phyloP scores from a whole-genome alignment of 257 asterid species.

The Solanum stenotomum region DNA sequence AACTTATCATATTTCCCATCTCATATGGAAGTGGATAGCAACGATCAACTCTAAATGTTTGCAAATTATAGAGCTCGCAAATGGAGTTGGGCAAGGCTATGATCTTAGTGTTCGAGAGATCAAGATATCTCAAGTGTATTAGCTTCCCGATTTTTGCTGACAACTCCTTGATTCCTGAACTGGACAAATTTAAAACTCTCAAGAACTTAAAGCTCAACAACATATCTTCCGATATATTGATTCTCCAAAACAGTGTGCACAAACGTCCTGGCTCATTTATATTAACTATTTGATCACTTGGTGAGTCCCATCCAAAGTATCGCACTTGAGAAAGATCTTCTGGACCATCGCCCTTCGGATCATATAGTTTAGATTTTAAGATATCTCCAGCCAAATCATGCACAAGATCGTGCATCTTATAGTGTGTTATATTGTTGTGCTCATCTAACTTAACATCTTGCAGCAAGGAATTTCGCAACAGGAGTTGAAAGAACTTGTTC shows the following conservation, averaged over 20 bases:
- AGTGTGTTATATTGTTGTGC: not conserved
- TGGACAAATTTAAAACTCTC: not conserved
- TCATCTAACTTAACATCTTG: not conserved
- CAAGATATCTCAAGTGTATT: constrained; percentile 13
- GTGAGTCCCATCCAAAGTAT: not conserved
- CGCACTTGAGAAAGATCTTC: not conserved
- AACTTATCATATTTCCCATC: constrained; percentile 5
- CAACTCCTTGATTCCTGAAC: not conserved
- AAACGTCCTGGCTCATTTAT: not conserved
- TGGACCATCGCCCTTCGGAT: not conserved
- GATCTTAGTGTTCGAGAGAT: not conserved
- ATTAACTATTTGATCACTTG: not conserved
- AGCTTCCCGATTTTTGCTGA: constrained; percentile 2
- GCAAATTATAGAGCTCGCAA: not conserved
- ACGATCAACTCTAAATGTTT: not conserved
- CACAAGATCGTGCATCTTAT: constrained; percentile 27
- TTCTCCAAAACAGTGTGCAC: not conserved
- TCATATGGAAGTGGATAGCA: not conserved
- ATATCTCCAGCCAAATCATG: constrained; percentile 12
- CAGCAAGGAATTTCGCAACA: constrained; percentile 12
- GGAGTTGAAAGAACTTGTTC: not conserved
- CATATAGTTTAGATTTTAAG: not conserved
- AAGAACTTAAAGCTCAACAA: not conserved
- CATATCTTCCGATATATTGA: not conserved
- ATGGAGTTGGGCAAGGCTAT: not conserved